A percentile compares a stretch with the other conserved stretches of the same genome.
Evolutionary conservation across 495 filamentous ascomycete genomes (phyloP).

Genomic region (Parathielavia appendiculata): DNA sequence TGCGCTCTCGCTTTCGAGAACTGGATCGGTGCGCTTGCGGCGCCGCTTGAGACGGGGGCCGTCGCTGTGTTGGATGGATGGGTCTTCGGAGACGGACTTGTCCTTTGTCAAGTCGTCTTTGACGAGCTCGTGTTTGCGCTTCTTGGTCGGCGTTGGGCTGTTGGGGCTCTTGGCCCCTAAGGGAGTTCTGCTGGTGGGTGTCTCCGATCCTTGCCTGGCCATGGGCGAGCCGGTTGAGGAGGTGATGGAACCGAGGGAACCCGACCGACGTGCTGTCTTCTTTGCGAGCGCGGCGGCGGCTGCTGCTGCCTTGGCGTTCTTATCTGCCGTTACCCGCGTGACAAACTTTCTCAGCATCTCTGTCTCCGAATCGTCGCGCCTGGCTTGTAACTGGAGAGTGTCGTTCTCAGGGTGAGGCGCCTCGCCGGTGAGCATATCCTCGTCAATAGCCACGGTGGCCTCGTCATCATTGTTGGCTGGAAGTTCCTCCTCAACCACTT

Average conservation of each 20-base stretch:
- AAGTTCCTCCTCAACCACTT: slow-evolving; percentile 23
- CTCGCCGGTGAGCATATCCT: slow-evolving; percentile 21
- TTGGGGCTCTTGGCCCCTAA: slow-evolving; percentile 38
- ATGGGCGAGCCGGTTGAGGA: slow-evolving; percentile 31
- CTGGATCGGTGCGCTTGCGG: slow-evolving; percentile 24
- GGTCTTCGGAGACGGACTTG: slow-evolving; percentile 3
- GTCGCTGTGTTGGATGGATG: slow-evolving; percentile 11
- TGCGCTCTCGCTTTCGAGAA: slow-evolving; percentile 4
- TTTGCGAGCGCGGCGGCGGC: slow-evolving; percentile 23
- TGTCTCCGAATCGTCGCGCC: slow-evolving; percentile 37
- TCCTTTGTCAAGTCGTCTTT: slow-evolving; percentile 16
- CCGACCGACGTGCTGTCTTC: slow-evolving; percentile 22
- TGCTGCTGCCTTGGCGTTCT: slow-evolving; percentile 34
- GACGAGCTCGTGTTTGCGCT: slow-evolving; percentile 31
- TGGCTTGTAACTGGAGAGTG: slow-evolving; percentile 23
- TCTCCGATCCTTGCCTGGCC: slow-evolving; percentile 25
- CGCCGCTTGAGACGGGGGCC: slow-evolving; percentile 28
- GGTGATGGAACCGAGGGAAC: slow-evolving; percentile 23
- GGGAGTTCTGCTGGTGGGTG: slow-evolving; percentile 31
- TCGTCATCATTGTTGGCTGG: slow-evolving; percentile 15
- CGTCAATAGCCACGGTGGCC: slow-evolving; percentile 15
- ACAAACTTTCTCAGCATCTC: slow-evolving; percentile 45
- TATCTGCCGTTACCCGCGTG: slow-evolving; percentile 43
- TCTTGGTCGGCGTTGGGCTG: slow-evolving; percentile 35
- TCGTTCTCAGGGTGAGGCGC: slow-evolving; percentile 20